Conservation (phyloP, 2,329 filamentous ascomycete genomes). For the Alternaria metachromatica region DNA sequence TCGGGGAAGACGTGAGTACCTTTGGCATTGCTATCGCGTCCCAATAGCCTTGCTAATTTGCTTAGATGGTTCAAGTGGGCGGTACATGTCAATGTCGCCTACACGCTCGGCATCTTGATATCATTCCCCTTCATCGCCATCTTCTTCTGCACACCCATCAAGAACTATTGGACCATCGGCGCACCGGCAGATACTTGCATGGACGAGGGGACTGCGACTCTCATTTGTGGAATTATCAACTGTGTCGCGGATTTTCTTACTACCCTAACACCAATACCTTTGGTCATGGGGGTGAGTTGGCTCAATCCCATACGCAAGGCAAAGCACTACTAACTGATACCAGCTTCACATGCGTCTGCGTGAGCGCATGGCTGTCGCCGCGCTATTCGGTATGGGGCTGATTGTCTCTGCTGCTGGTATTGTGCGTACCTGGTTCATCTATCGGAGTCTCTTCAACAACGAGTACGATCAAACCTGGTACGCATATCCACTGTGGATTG, state of each 20-base stretch:
- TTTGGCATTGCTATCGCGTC: neutral
- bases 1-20: slow-evolving; percentile 32
- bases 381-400: slow-evolving; percentile 52
- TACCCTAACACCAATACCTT: slow-evolving; percentile 53
- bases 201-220: slow-evolving; percentile 50
- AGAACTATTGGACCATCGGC: slow-evolving; percentile 52
- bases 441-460: slow-evolving; percentile 46
- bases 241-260: slow-evolving; percentile 52
- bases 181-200: slow-evolving; percentile 44
- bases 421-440: slow-evolving; percentile 55
- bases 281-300: slow-evolving; percentile 45
- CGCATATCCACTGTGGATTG: slow-evolving; percentile 56
- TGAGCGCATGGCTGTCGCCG: slow-evolving; percentile 49
- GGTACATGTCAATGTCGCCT: slow-evolving; percentile 48
- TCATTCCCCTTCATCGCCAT: slow-evolving; percentile 44
- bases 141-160: slow-evolving; percentile 52
- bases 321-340: neutral
- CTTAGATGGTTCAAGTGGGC: slow-evolving; percentile 47
- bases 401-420: slow-evolving; percentile 53
- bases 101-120: slow-evolving; percentile 49
- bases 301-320: neutral
- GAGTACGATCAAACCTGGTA: slow-evolving; percentile 56
- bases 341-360: slow-evolving; percentile 51
- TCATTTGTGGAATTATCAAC: slow-evolving; percentile 53
- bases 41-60: neutral